These are phyloP conservation scores for Uromyces viciae-fabae DNA, from an alignment of 1,284 basidiomycete genomes.

Conservation along the genomic window DNA sequence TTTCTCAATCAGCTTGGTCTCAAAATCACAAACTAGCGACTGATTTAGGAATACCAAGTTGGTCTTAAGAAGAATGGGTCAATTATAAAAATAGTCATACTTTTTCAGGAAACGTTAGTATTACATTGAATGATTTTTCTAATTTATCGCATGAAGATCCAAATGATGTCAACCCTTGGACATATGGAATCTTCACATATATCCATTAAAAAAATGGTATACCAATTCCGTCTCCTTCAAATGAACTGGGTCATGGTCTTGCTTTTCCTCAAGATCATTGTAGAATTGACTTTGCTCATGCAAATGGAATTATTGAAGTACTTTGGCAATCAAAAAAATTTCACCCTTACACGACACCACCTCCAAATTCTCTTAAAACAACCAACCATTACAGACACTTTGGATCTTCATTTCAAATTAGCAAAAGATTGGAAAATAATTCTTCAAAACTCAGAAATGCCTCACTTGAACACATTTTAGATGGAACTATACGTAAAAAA, in stretches of 20 bases:
- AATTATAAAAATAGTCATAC: neutral
- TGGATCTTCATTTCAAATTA: neutral
- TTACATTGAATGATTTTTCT: neutral
- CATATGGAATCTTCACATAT: constrained; percentile 3
- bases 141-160: neutral
- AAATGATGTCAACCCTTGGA: constrained; percentile 8
- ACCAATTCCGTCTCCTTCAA: constrained; percentile 12
- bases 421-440: neutral
- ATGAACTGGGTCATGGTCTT: neutral
- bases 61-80: neutral
- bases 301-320: constrained; percentile 13
- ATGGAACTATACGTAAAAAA: neutral
- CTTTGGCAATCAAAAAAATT: neutral
- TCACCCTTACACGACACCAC: neutral
- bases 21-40: neutral
- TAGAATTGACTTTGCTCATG: constrained; percentile 15
- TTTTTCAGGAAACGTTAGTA: neutral
- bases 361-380: neutral
- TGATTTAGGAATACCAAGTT: neutral
- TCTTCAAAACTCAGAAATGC: neutral
- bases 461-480: neutral
- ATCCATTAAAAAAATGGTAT: neutral
- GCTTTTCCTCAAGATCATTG: neutral
- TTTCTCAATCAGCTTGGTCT: neutral
- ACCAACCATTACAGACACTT: neutral